Conservation (phyloP, 768 basidiomycete genomes). For the Pholiota molesta region DNA sequence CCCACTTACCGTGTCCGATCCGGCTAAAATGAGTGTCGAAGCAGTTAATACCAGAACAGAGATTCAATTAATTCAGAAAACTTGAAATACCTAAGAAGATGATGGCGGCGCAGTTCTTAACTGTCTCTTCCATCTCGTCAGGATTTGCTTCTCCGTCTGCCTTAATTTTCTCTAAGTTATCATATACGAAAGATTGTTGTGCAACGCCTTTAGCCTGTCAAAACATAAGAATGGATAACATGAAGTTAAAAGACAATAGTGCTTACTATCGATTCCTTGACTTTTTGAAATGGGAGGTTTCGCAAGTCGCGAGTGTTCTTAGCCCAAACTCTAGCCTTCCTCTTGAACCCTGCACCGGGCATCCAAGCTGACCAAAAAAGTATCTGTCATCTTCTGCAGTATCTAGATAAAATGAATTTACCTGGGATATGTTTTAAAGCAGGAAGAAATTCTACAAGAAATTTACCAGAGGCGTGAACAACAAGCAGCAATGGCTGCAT, state of each 20-base stretch:
- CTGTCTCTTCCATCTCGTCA: slow-evolving; percentile 31
- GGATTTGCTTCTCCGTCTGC: slow-evolving; percentile 16
- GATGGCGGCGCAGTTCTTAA: slow-evolving; percentile 44
- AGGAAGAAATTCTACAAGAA: slow-evolving; percentile 42
- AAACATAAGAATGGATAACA: background rate
- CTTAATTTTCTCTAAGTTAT: slow-evolving; percentile 27
- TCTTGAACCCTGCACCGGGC: slow-evolving; percentile 39
- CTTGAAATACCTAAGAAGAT: slow-evolving; percentile 37
- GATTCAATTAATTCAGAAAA: background rate
- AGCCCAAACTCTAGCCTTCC: slow-evolving; percentile 29
- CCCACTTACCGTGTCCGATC: slow-evolving; percentile 7
- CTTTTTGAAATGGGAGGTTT: slow-evolving; percentile 30
- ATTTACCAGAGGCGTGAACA: slow-evolving; percentile 37
- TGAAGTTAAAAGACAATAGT: background rate
- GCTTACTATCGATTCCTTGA: slow-evolving; percentile 30
- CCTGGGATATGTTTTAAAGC: slow-evolving; percentile 32
- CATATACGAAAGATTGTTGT: slow-evolving; percentile 28
- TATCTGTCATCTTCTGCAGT: background rate
- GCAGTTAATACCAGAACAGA: background rate
- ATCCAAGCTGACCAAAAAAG: slow-evolving; percentile 33
- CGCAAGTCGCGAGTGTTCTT: slow-evolving; percentile 21
- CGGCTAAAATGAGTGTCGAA: background rate
- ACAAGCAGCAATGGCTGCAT: slow-evolving; percentile 30
- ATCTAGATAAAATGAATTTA: slow-evolving; percentile 12
- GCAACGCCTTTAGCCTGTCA: slow-evolving; percentile 26